Percentiles rank a stretch among this genome's conserved stretches.
These are phyloP conservation scores for Ambispora gerdemannii DNA, from an alignment of 192 early-diverging fungal genomes.

Conservation along the genomic window DNA sequence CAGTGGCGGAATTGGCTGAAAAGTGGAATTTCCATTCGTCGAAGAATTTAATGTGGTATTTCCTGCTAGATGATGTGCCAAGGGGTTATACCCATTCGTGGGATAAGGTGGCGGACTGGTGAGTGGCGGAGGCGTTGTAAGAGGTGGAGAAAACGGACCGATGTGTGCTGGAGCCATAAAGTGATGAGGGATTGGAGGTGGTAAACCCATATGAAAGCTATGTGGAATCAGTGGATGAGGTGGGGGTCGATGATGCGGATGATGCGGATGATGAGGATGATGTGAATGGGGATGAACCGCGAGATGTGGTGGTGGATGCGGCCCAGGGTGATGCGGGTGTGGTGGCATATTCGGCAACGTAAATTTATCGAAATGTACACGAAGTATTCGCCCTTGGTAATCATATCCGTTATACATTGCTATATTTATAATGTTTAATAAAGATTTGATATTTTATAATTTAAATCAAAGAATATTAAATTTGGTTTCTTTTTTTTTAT, in stretches of 20 bases:
- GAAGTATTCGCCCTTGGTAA: conserved; percentile 47
- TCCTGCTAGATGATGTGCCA: background rate
- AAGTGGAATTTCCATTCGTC: background rate
- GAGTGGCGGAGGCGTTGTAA: conserved; percentile 18
- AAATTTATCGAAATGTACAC: conserved; percentile 55
- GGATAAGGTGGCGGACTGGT: conserved; percentile 27
- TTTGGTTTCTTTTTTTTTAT: background rate
- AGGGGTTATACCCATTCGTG: background rate
- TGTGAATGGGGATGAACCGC: too few species aligned
- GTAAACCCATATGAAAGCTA: conserved; percentile 19
- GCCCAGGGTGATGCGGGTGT: conserved; percentile 35
- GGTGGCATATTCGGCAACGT: conserved; percentile 31
- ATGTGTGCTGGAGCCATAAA: conserved; percentile 25
- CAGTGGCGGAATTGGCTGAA: conserved; percentile 20
- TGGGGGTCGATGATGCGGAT: conserved; percentile 30
- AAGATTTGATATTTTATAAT: background rate
- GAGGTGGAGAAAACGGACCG: conserved; percentile 27
- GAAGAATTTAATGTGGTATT: conserved; percentile 4
- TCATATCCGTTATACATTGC: conserved; percentile 51
- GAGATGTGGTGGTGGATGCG: conserved; percentile 35
- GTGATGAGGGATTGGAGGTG: conserved; percentile 28
- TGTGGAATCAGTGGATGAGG: conserved; percentile 5
- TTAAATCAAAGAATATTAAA: background rate
- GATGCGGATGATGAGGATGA: conserved; percentile 13
- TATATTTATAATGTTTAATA: conserved; percentile 16